Evolutionary conservation across 345 rosid genomes (phyloP), one percentile per base, ranked within the genome.

Genomic region (Trapa incisa): DNA sequence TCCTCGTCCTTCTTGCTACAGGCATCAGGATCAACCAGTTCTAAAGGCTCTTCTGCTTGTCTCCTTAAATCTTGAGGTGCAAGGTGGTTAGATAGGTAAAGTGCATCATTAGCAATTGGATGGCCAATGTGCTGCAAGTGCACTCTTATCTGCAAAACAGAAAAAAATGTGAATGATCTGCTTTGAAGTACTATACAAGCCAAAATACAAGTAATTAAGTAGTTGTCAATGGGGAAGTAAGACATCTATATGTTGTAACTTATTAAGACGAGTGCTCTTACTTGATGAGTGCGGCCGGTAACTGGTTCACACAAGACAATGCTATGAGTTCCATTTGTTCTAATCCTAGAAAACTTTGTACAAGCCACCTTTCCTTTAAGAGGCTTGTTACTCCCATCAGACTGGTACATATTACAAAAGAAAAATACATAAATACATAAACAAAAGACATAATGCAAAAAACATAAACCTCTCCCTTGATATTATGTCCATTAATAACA

Each of bases 271-370:
- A 42, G 50, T 56, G 61, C 67, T 73, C 87, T 79, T 84, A 86
- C 97, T 80, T 94, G 99, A 87, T 94, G 97, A 45, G 97, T 94
- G 75, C 92, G 79, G 68, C 97, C 99, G 47, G 96, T 94, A 72
- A 91, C 75, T 58, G 99, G 97, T 79, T 89, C 84, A 67, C 99
- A 94, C 75, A 81, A 83, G 70, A 87, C 96, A 62, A 87, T 83
- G 83, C 97, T 94, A 71, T 89, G 84, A 71, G 79, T 78, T 70
- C 99, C 91, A 73, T 86, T 73, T 45, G 99, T 87, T 64, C 81
- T 78, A 61, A 89, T 87, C 78, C 96, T 84, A 50, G 88, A 82
- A 80, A 94, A 89, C 81, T 85, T 86, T n/a, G 97, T 89, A 78
- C 86, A 80, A 5, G 97, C 84, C 69, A 84, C 76, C 87, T 89